These are phyloP conservation scores for Aspergillus avenaceus DNA, from an alignment of 495 filamentous ascomycete genomes.

Conservation along the genomic window DNA sequence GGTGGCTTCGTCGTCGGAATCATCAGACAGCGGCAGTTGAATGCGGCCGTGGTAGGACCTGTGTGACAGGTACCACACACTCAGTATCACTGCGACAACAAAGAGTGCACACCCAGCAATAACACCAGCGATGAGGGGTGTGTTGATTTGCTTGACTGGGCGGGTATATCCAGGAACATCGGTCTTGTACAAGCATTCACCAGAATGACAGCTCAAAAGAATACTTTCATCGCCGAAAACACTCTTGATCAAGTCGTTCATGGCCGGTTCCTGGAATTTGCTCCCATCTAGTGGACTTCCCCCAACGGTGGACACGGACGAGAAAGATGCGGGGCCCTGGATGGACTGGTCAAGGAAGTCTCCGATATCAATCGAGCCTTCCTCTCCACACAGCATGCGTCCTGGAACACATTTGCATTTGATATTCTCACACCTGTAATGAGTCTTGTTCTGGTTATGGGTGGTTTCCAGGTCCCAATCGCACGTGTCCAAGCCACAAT, in stretches of 20 bases:
- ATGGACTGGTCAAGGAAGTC: conserved; percentile 80
- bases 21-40: conserved; percentile 72
- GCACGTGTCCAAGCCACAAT: conserved; percentile 83
- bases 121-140: conserved; percentile 88
- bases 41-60: conserved; percentile 64
- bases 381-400: conserved; percentile 88
- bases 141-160: conserved; percentile 93
- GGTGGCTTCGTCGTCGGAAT: conserved; percentile 82
- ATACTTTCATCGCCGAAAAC: conserved; percentile 93
- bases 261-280: conserved; percentile 81
- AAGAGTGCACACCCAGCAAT: conserved; percentile 88
- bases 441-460: conserved; percentile 71
- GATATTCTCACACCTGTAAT: conserved; percentile 79
- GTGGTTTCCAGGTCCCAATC: conserved; percentile 63
- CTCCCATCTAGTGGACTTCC: conserved; percentile 60
- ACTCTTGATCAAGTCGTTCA: conserved; percentile 80
- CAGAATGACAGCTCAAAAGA: conserved; percentile 71
- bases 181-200: conserved; percentile 88
- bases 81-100: conserved; percentile 75
- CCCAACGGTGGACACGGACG: conserved; percentile 59
- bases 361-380: conserved; percentile 84
- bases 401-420: conserved; percentile 83
- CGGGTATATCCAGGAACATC: conserved; percentile 88
- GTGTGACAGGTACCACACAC: conserved; percentile 85
- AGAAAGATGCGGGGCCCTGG: conserved; percentile 80